Percentiles rank a stretch among this genome's conserved stretches.
phyloP scores from a whole-genome alignment of 1,284 basidiomycete species.

The Ganoderma resinaceum region DNA sequence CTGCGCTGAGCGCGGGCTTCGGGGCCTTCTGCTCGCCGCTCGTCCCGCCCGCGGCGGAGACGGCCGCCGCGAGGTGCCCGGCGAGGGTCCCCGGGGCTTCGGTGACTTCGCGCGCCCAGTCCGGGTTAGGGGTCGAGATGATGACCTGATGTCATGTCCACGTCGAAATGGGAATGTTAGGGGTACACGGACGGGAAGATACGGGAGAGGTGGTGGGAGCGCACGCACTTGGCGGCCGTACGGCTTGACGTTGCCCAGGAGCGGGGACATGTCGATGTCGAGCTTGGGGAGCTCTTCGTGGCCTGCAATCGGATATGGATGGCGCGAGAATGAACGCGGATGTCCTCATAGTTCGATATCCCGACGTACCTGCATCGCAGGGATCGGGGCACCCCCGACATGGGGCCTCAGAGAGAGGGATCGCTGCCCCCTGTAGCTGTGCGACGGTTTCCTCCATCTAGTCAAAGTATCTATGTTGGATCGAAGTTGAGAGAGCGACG shows the following conservation, averaged over 20 bases:
- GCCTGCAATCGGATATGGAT: slow-evolving; percentile 46
- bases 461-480: not conserved
- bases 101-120: slow-evolving; percentile 85
- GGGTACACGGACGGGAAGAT: not conserved
- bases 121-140: slow-evolving; percentile 87
- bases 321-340: not conserved
- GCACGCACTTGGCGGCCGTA: slow-evolving; percentile 81
- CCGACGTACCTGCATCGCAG: slow-evolving; percentile 67
- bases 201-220: slow-evolving; percentile 10
- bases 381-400: slow-evolving; percentile 82
- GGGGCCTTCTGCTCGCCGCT: not conserved
- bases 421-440: slow-evolving; percentile 51
- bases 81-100: slow-evolving; percentile 74
- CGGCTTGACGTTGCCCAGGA: slow-evolving; percentile 86
- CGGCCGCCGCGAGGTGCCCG: slow-evolving; percentile 52
- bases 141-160: slow-evolving; percentile 62
- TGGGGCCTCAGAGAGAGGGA: slow-evolving; percentile 74
- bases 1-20: slow-evolving; percentile 31
- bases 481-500: not conserved
- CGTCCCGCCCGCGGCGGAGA: not conserved
- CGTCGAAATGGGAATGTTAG: not conserved
- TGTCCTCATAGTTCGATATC: slow-evolving; percentile 18
- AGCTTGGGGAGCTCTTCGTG: slow-evolving; percentile 81
- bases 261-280: slow-evolving; percentile 78
- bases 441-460: slow-evolving; percentile 15